Percentiles rank a stretch among this genome's conserved stretches.
Evolutionary conservation across 441 rosid species (phyloP).

Genomic region (Gossypium davidsonii): DNA sequence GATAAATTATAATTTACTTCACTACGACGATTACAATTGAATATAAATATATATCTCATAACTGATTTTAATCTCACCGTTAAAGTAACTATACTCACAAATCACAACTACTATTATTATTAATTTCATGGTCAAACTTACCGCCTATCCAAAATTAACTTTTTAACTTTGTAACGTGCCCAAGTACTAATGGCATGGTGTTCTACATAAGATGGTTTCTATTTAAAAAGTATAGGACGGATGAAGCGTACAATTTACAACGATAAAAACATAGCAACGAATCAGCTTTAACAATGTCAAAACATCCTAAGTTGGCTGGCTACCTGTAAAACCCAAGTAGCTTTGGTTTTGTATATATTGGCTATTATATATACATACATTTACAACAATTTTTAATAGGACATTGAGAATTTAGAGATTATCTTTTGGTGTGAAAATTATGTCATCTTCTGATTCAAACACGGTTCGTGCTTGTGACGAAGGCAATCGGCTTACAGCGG

Average conservation of each 20-base stretch:
- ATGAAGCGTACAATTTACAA: neutral
- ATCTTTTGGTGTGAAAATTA: neutral
- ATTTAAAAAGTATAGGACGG: neutral
- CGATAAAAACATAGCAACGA: neutral
- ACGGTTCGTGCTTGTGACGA: neutral
- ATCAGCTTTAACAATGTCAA: neutral
- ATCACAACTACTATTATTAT: too few relatives aligned
- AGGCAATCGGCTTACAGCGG: neutral
- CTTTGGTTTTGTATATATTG: slow-evolving; percentile 24
- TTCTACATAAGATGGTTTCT: neutral
- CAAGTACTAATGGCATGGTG: too few relatives aligned
- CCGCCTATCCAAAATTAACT: too few relatives aligned
- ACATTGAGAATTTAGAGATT: too few relatives aligned
- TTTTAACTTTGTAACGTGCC: too few relatives aligned
- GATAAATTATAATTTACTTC: too few relatives aligned
- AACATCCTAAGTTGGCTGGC: slow-evolving; percentile 19
- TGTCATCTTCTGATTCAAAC: neutral
- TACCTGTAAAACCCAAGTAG: slow-evolving; percentile 29
- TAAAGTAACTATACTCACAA: too few relatives aligned
- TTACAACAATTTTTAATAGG: neutral
- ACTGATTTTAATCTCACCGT: too few relatives aligned
- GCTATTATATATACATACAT: neutral
- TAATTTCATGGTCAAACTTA: too few relatives aligned
- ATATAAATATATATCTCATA: too few relatives aligned
- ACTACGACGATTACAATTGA: too few relatives aligned